phyloP scores from a whole-genome alignment of 2,329 filamentous ascomycete species.

The Curvularia verruculosa region DNA sequence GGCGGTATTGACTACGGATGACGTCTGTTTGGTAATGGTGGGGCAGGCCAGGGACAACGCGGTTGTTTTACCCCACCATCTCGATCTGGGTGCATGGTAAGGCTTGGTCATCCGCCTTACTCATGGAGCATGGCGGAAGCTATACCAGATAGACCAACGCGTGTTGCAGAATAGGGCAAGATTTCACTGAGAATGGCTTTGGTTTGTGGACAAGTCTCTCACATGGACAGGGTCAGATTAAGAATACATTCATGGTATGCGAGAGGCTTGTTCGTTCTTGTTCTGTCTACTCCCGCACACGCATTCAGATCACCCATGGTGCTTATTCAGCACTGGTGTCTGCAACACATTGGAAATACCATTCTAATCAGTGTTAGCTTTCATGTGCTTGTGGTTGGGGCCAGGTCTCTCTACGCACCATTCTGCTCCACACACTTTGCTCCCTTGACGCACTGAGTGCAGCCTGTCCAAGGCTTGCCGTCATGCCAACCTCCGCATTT shows the following conservation, averaged over 20 bases:
- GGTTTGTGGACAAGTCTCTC: background rate
- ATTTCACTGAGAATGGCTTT: background rate
- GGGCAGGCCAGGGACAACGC: constrained; percentile 24
- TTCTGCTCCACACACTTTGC: constrained; percentile 38
- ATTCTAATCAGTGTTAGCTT: constrained; percentile 27
- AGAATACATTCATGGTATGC: background rate
- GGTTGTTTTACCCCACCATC: constrained; percentile 12
- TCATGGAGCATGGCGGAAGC: background rate
- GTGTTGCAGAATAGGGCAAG: background rate
- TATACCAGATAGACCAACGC: background rate
- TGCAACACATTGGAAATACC: constrained; percentile 38
- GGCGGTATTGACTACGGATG: constrained; percentile 16
- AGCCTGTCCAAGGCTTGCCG: constrained; percentile 36
- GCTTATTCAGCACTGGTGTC: constrained; percentile 12
- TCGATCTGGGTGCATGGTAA: constrained; percentile 11
- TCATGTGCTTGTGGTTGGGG: too few species aligned
- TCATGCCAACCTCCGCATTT: constrained; percentile 38
- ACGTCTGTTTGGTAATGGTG: constrained; percentile 23
- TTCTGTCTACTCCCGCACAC: background rate
- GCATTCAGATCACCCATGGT: background rate
- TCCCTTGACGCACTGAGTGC: constrained; percentile 35
- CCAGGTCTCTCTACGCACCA: constrained; percentile 23
- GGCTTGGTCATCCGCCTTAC: constrained; percentile 29
- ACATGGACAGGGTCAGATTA: background rate
- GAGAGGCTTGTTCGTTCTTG: background rate